Evolutionary conservation across 2,329 filamentous ascomycete genomes (phyloP), one percentile per base, ranked within the genome.

Genomic region (Geosmithia flava): DNA sequence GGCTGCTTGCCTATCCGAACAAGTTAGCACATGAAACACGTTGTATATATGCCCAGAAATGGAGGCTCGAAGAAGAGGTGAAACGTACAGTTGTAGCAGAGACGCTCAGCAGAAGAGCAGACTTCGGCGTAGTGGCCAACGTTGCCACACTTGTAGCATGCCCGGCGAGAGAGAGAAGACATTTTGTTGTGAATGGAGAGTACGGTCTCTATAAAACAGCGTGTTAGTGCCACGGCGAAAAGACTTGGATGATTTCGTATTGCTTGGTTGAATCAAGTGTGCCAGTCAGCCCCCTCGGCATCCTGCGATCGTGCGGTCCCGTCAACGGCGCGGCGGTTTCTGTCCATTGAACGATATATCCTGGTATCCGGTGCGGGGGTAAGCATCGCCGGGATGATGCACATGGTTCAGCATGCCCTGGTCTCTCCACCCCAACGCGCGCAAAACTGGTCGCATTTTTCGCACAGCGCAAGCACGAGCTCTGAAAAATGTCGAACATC

Each of bases 21-120:
- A 11, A 23, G 17, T 37, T 20, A 39, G 23, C 29, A 44, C 11
- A 16, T 20, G 11, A 15, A 20, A 42, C 44, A 48, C 52, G 53
- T n/a, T 61, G 50, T 45, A 48, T 17, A 15, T 5, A 16, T 16
- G 33, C 33, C 13, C 11, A 7, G 42, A 23, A 23, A 23, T 4
- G 19, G 6, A 44, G 8, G 23, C 8, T 8, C 23, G 23, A 8
- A 7, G 6, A 11, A 13, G 3, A 29, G 30, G 30, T n/a, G 20
- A 10, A 20, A 71, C 83, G 67, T 75, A 90, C 93, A 98, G 78
- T 98, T 98, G 75, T 98, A 98, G 84, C 93, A 98, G 62, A 98
- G 85, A 63, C 93, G 87, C 78, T 98, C 91, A 51, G 90, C 86
- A 51, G 91, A 96, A 53, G 91, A 93, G 85, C 93, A 98, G 58